Evolutionary conservation across 2,329 filamentous ascomycete species (phyloP).

Genomic region (Aspergillus pseudoglaucus): DNA sequence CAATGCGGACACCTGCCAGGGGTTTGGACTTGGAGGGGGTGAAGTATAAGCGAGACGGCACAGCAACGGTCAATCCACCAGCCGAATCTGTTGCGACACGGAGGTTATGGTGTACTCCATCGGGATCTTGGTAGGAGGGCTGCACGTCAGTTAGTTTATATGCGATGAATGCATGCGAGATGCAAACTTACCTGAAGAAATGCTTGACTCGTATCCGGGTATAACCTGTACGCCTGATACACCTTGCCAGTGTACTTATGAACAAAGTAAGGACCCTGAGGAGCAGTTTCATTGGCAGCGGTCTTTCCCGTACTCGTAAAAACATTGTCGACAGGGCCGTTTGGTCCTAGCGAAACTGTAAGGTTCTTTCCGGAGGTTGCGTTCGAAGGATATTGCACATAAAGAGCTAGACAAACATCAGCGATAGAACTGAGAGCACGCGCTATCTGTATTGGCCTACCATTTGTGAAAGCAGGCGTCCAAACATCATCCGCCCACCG

Average conservation of each 20-base stretch:
- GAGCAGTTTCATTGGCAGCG: background rate
- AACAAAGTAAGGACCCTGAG: background rate
- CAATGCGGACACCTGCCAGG: slow-evolving; percentile 27
- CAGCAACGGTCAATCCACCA: slow-evolving; percentile 3
- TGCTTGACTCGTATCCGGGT: background rate
- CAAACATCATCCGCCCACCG: slow-evolving; percentile 9
- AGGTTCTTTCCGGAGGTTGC: too few relatives aligned
- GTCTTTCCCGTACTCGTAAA: background rate
- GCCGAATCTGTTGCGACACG: background rate
- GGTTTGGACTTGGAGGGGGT: slow-evolving; percentile 24
- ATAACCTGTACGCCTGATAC: background rate
- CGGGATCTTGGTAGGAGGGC: background rate
- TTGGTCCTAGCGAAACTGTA: background rate
- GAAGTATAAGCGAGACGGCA: slow-evolving; percentile 5
- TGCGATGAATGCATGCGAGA: background rate
- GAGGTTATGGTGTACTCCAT: background rate
- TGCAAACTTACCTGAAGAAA: background rate
- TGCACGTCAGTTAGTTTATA: background rate
- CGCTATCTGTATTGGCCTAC: background rate
- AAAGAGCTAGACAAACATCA: slow-evolving; percentile 2
- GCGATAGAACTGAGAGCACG: background rate
- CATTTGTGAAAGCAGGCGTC: slow-evolving; percentile 1
- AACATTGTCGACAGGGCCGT: background rate
- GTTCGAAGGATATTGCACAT: background rate
- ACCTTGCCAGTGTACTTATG: background rate